phyloP scores from a whole-genome alignment of 2,329 filamentous ascomycete species.

The Penicillium vulpinum region DNA sequence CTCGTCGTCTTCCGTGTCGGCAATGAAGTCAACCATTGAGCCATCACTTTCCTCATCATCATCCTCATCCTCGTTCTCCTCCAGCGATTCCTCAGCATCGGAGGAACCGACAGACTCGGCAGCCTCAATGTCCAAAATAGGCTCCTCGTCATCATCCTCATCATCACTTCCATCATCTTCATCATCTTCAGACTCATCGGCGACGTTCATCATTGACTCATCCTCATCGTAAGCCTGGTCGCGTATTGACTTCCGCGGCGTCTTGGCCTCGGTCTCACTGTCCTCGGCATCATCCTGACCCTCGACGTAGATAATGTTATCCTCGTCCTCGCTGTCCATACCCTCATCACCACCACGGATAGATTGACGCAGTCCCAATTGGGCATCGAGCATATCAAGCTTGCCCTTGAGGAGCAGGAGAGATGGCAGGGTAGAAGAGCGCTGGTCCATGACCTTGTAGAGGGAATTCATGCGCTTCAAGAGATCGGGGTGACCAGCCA shows the following conservation, averaged over 20 bases:
- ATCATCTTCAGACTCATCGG: conserved; percentile 47
- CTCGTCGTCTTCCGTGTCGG: conserved; percentile 49
- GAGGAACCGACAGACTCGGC: conserved; percentile 45
- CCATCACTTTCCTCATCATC: conserved; percentile 63
- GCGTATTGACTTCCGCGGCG: conserved; percentile 39
- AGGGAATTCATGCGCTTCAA: conserved; percentile 75
- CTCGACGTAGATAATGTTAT: conserved; percentile 83
- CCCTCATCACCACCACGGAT: conserved; percentile 56
- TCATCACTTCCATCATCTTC: conserved; percentile 59
- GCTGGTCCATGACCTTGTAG: conserved; percentile 83
- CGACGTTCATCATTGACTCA: conserved; percentile 43
- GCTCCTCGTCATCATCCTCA: conserved; percentile 48
- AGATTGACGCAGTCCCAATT: conserved; percentile 75
- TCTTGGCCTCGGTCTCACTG: conserved; percentile 37
- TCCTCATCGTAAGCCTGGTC: conserved; percentile 44
- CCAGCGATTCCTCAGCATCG: conserved; percentile 52
- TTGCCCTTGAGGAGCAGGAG: conserved; percentile 90
- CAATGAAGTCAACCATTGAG: conserved; percentile 48
- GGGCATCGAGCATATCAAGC: conserved; percentile 87
- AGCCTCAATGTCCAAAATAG: conserved; percentile 48
- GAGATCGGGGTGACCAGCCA: conserved; percentile 82
- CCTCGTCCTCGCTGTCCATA: conserved; percentile 60
- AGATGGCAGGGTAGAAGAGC: conserved; percentile 76
- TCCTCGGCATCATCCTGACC: conserved; percentile 65
- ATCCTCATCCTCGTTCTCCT: conserved; percentile 63